Base-by-base conservation (phyloP, 2,329 filamentous ascomycete species). In the Macrophomina phaseolina region DNA sequence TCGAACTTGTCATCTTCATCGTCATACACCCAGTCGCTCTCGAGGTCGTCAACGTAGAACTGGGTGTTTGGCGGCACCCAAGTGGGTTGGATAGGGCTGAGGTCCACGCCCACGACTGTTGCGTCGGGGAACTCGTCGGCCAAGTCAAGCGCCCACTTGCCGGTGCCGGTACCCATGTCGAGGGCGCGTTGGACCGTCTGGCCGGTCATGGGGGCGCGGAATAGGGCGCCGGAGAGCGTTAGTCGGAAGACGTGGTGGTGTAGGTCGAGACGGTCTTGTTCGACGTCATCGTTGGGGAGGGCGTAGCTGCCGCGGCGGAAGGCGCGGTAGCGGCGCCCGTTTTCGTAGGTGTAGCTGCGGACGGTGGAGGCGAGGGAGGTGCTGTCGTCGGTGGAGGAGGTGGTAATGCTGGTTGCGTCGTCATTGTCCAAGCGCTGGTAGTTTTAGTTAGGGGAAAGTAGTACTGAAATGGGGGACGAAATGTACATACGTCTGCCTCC, bases 1-100 rank as follows among this genome's bases (percentile, higher is more conserved):
- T 90, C 87, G 71, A 86, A 89, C 11, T 75, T 72, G 42, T 69
- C 73, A 61, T 77, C 75, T 23, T 23, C 23, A 3, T 23, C 23
- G 23, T 2, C 23, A 23, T 23, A 23, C 23, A 23, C 23, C 23
- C 23, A 23, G 48, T 77, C 76, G 46, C 77, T 75, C 49, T 8
- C 76, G n/a, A 16, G 9, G n/a, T 49, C n/a, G n/a, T 49, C 46
- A 18, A 49, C n/a, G 46, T 18, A 66, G 36, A 78, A 78, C 34
- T 72, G 72, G 63, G 74, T 76, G 53, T 78, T 78, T 1, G 75
- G 73, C 2, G 75, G 76, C 3, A 77, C 73, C 30, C 40, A 40
- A 28, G n/a, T 12, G n/a, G 65, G 56, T 18, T 68, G 56, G 49
- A 67, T 60, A 36, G 65, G 65, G 65, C 78, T 68, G 76, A 82